phyloP scores from a whole-genome alignment of 768 basidiomycete genomes.

The Rhizopogon vesiculosus region DNA sequence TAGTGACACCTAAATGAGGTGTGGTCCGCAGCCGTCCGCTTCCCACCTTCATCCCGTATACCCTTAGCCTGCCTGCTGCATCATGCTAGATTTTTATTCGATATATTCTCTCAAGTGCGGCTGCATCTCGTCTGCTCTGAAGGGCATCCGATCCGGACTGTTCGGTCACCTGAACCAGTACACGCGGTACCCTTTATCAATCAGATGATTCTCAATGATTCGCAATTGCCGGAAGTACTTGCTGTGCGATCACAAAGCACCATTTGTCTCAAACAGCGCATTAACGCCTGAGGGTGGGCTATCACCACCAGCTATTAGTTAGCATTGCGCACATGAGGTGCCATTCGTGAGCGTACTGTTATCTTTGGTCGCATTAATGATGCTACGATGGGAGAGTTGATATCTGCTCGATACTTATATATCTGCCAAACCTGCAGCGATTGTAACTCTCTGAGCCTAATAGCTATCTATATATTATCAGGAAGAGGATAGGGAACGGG shows the following conservation, averaged over 20 bases:
- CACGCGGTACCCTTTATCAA: background rate
- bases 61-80: background rate
- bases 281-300: conserved; percentile 20
- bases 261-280: conserved; percentile 11
- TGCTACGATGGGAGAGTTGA: too few relatives aligned
- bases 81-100: background rate
- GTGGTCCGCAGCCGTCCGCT: conserved; percentile 15
- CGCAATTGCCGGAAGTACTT: background rate
- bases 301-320: conserved; percentile 1
- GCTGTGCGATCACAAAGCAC: background rate
- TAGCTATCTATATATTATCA: too few relatives aligned
- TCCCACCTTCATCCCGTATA: conserved; percentile 19
- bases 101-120: background rate
- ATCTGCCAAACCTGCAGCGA: too few relatives aligned
- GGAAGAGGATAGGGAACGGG: background rate
- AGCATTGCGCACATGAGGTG: background rate
- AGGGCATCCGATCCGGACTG: background rate
- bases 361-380: too few relatives aligned
- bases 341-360: too few relatives aligned
- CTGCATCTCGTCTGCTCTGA: background rate
- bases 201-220: background rate
- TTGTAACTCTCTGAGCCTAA: too few relatives aligned
- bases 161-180: background rate
- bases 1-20: conserved; percentile 17
- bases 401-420: too few relatives aligned